A percentile compares a stretch with the other conserved stretches of the same genome.
Evolutionary conservation across 2,329 filamentous ascomycete species (phyloP).

Genomic region (Pleurostoma richardsiae): DNA sequence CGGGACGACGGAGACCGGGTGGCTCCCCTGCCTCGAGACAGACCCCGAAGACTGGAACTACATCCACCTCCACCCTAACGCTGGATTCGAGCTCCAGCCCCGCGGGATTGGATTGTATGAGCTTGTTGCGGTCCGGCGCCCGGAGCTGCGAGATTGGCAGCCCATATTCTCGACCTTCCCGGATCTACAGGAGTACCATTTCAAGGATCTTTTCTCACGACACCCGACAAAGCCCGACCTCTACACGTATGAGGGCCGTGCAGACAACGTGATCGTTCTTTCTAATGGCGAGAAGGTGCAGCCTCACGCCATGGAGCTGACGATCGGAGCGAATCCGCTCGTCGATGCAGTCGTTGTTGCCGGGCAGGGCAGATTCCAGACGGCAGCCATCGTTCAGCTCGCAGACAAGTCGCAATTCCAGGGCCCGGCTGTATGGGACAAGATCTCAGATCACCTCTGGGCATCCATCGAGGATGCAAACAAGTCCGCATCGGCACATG

Average conservation of each 20-base stretch:
- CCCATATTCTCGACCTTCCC: slow-evolving; percentile 24
- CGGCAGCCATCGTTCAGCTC: slow-evolving; percentile 6
- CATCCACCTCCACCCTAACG: slow-evolving; percentile 1
- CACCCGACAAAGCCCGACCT: slow-evolving; percentile 17
- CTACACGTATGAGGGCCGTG: slow-evolving; percentile 15
- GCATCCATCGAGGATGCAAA: slow-evolving; percentile 7
- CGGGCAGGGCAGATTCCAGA: slow-evolving; percentile 5
- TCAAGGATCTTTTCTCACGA: slow-evolving; percentile 24
- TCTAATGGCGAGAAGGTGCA: slow-evolving; percentile 24
- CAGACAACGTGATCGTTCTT: slow-evolving; percentile 26
- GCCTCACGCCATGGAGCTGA: slow-evolving; percentile 18
- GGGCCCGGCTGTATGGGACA: background rate
- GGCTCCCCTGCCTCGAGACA: slow-evolving; percentile 14
- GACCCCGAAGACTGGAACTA: slow-evolving; percentile 11
- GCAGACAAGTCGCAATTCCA: background rate
- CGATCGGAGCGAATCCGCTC: slow-evolving; percentile 3
- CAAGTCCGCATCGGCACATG: slow-evolving; percentile 6
- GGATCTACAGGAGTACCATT: slow-evolving; percentile 20
- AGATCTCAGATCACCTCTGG: slow-evolving; percentile 3
- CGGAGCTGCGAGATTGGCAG: slow-evolving; percentile 13
- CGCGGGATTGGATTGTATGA: slow-evolving; percentile 22
- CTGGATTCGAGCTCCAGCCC: slow-evolving; percentile 6
- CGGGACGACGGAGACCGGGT: slow-evolving; percentile 5
- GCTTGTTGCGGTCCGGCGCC: slow-evolving; percentile 19
- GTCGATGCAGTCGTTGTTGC: slow-evolving; percentile 5